These are phyloP conservation scores for Funneliformis mosseae DNA, from an alignment of 192 early-diverging fungal genomes.

Conservation along the genomic window DNA sequence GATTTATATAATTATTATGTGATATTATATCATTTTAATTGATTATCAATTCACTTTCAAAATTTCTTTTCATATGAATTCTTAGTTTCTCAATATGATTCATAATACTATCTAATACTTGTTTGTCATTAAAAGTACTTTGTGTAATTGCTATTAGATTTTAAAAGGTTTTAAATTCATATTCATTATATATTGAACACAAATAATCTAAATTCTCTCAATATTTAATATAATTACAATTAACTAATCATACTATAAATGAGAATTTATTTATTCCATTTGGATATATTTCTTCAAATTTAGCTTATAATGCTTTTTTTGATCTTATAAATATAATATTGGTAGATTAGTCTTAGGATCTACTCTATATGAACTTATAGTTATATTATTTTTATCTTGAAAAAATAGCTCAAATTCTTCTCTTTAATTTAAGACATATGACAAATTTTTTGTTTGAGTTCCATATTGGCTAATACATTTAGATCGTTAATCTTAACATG, in stretches of 20 bases:
- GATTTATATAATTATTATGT: not conserved
- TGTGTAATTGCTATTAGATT: not conserved
- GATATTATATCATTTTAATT: not conserved
- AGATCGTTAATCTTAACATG: not conserved
- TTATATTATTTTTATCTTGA: conserved; percentile 11
- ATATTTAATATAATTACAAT: conserved; percentile 11
- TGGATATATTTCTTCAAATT: conserved; percentile 15
- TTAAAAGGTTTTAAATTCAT: conserved; percentile 4
- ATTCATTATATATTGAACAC: not conserved
- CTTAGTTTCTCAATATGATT: not conserved
- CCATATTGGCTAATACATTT: not conserved
- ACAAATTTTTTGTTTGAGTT: not conserved
- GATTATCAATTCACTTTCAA: not conserved
- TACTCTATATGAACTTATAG: conserved; percentile 14
- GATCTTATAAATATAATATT: conserved; percentile 11
- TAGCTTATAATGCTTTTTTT: conserved; percentile 15
- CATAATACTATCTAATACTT: not conserved
- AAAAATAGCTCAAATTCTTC: conserved; percentile 23
- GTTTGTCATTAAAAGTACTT: not conserved
- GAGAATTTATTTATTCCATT: conserved; percentile 13
- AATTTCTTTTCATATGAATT: not conserved
- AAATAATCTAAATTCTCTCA: not conserved
- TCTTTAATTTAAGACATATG: conserved; percentile 3
- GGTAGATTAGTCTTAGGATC: not conserved
- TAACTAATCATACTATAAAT: not conserved